Evolutionary conservation across 1,284 basidiomycete genomes (phyloP).

Genomic region (Cerioporus squamosus): DNA sequence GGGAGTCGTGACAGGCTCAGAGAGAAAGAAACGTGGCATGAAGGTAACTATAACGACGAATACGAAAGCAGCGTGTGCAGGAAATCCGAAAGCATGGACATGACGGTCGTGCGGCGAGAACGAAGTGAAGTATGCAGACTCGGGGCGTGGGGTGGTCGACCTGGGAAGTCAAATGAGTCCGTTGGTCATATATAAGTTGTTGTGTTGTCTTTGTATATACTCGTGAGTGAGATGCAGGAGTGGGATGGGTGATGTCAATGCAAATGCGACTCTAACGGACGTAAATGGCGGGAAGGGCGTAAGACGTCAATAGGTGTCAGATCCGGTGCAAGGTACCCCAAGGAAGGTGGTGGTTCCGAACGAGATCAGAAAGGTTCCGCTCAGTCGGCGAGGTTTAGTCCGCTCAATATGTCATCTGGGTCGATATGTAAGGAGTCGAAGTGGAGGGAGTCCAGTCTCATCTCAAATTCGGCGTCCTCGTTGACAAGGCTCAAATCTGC

Average conservation of each 20-base stretch:
- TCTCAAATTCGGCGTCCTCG: slow-evolving; percentile 54
- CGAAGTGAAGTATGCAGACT: neutral
- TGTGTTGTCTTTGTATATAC: neutral
- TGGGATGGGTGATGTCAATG: neutral
- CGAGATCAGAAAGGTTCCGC: too few species aligned
- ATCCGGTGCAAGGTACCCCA: too few species aligned
- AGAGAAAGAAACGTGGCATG: neutral
- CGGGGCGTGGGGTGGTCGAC: neutral
- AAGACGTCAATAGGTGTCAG: too few species aligned
- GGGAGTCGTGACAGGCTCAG: neutral
- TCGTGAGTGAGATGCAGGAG: neutral
- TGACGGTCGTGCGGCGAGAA: slow-evolving; percentile 13
- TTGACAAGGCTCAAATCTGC: neutral
- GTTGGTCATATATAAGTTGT: neutral
- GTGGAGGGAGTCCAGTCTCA: slow-evolving; percentile 69
- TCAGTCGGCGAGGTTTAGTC: too few species aligned
- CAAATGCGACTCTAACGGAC: neutral
- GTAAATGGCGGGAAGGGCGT: too few species aligned
- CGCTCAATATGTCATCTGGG: slow-evolving; percentile 42
- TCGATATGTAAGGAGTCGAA: slow-evolving; percentile 68
- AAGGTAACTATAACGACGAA: neutral
- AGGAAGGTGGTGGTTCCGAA: too few species aligned
- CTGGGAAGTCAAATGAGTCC: neutral
- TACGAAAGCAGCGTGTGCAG: slow-evolving; percentile 7
- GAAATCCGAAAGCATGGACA: slow-evolving; percentile 16